Base-by-base conservation (phyloP, 1,284 basidiomycete genomes). In the Rhodotorula sp. region DNA sequence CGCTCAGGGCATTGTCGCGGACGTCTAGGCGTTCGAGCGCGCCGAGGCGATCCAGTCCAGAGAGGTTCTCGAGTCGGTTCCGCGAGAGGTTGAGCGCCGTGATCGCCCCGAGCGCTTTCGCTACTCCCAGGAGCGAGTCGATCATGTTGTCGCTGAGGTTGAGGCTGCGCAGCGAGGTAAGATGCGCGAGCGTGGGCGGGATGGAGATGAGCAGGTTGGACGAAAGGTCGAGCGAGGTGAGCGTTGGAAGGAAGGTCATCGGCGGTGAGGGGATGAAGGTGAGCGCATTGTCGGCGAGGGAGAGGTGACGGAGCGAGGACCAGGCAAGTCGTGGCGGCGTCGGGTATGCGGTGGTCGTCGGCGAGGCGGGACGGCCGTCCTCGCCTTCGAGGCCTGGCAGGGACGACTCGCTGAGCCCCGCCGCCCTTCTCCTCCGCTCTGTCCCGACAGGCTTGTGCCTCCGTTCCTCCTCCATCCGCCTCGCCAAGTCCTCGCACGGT, bases 121-220 rank as follows among this genome's bases (percentile, higher is more conserved):
- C 91, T 63, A 95, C 94, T 39, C 91, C 92, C 7, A 95, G 86
- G 27, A 97, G 90, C 12, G 94, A 95, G 78, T 96, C 94, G 76
- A 99, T 94, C 87, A 98, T 91, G 84, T 99, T 98, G 82, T 94
- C 90, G 27, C 91, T 86, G 29, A 99, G 87, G 82, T 97, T 96
- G 78, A 99, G 89, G 44, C 90, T 91, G 57, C 87, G 83, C 60
- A 98, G 90, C 72, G 88, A 90, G 78, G 89, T 88, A 15, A 97
- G 86, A 0, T 84, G 80, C 10, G 88, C 86, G 29, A 98, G 86
- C 22, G 69, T 74, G 6, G 89, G 83, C 0, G 93, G 94, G 27
- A 83, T 80, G 4, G 80, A 71, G 56, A 81, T 82, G 68, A 84
- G 79, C 21, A 84, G 75, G 70, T 84, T 84, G 9, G 79, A 80